Evolutionary conservation across 805 yeast species (phyloP), one percentile per base, ranked within the genome.

Genomic region (Nakazawaea ernobii): DNA sequence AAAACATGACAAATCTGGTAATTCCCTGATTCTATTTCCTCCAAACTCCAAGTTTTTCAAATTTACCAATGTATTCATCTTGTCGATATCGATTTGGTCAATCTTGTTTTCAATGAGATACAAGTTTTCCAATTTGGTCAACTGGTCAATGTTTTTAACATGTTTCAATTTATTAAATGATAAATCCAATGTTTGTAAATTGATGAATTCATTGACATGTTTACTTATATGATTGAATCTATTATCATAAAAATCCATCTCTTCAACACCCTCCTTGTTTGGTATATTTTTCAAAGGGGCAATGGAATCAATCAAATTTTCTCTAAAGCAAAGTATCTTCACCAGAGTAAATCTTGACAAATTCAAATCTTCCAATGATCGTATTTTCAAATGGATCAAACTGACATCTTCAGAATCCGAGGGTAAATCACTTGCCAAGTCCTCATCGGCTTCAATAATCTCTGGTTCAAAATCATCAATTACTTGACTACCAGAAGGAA

Each of bases 21-120:
- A 80, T 36, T 57, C 63, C 39, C 77, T 73, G 40, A 89, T 75
- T 49, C 80, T 73, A 65, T 94, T 94, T 24, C 97, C 99, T 10
- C 98, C 99, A 36, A 94, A 71, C 65, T 94, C 99, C 46, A 94
- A 68, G 54, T 84, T 86, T 45, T 67, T 75, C 53, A 94, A 65
- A 15, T 77, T 70, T 1, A 61, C 64, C 49, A 89, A 69, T 1
- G 73, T 70, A 11, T 77, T 79, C 42, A 92, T 54, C 55, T 83
- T 82, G 54, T 80, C 82, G 5, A 20, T 20, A 7, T 46, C 49
- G 54, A 94, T 88, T 49, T 77, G 82, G 13, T 75, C 63, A 46
- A 94, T 88, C 58, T 80, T 85, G 65, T 94, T 94, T 60, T 92
- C 97, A 35, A 95, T 96, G 65, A 94, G 81, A 60, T 80, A 94